Evolutionary conservation across 2,329 filamentous ascomycete species (phyloP).

Genomic region (Penicillium sumatraense): DNA sequence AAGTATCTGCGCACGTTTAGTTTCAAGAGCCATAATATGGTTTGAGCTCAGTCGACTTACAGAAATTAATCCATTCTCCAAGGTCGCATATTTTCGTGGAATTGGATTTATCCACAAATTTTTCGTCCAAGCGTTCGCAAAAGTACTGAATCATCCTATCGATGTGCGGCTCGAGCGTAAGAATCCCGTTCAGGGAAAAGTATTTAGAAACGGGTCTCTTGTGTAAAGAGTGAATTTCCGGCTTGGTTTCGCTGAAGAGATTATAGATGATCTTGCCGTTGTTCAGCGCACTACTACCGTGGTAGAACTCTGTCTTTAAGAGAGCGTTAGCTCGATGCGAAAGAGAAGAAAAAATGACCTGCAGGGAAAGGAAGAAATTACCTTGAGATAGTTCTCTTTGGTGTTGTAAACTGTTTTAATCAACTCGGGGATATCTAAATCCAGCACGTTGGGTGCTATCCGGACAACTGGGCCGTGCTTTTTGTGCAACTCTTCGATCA

Average conservation of each 20-base stretch:
- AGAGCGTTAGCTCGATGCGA: not conserved
- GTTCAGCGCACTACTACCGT: slow-evolving; percentile 39
- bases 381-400: slow-evolving; percentile 32
- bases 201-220: slow-evolving; percentile 46
- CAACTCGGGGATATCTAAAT: slow-evolving; percentile 44
- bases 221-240: slow-evolving; percentile 36
- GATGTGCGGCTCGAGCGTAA: slow-evolving; percentile 30
- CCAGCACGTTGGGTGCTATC: slow-evolving; percentile 46
- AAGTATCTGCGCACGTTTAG: slow-evolving; percentile 18
- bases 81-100: slow-evolving; percentile 38
- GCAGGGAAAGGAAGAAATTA: too few relatives aligned
- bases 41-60: slow-evolving; percentile 29
- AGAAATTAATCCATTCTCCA: slow-evolving; percentile 49
- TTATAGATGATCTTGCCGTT: slow-evolving; percentile 44
- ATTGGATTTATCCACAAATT: slow-evolving; percentile 35
- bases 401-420: slow-evolving; percentile 44
- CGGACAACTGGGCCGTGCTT: slow-evolving; percentile 49
- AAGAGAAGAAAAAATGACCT: too few relatives aligned
- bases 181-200: slow-evolving; percentile 36
- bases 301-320: slow-evolving; percentile 44
- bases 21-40: not conserved
- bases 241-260: slow-evolving; percentile 44
- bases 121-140: slow-evolving; percentile 36
- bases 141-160: slow-evolving; percentile 37
- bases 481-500: slow-evolving; percentile 40